phyloP scores from a whole-genome alignment of 768 basidiomycete genomes.

The Polyporus arcularius region DNA sequence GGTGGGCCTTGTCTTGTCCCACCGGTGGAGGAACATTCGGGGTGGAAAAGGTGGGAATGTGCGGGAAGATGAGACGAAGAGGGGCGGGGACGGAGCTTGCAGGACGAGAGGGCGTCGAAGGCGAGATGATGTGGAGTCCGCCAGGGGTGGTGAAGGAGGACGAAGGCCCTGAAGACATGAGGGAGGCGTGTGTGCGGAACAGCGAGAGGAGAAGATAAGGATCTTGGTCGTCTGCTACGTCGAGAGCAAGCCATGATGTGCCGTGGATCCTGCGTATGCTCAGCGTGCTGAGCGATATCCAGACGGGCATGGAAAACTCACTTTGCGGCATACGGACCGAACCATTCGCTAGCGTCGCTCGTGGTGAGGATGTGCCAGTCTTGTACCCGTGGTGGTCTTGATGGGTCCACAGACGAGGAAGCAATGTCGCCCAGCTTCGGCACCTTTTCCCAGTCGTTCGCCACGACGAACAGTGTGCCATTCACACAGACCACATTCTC shows the following conservation, averaged over 20 bases:
- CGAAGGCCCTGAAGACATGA: constrained; percentile 17
- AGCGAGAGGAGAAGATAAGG: constrained; percentile 76
- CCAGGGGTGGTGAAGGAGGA: constrained; percentile 25
- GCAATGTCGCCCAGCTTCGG: constrained; percentile 57
- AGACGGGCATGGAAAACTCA: constrained; percentile 13
- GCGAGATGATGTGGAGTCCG: constrained; percentile 22
- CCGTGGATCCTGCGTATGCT: constrained; percentile 24
- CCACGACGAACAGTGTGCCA: constrained; percentile 73
- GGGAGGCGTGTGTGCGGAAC: constrained; percentile 69
- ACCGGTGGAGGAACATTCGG: constrained; percentile 32
- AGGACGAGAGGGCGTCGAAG: constrained; percentile 11
- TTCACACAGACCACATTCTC: constrained; percentile 80
- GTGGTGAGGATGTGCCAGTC: constrained; percentile 51
- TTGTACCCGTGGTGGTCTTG: constrained; percentile 46
- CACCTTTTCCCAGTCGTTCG: constrained; percentile 61
- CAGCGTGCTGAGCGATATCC: background rate
- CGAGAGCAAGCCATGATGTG: constrained; percentile 50
- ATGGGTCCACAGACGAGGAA: constrained; percentile 36
- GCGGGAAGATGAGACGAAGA: constrained; percentile 73
- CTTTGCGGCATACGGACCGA: constrained; percentile 34
- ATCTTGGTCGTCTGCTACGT: constrained; percentile 43
- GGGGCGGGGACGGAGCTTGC: constrained; percentile 47
- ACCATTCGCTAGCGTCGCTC: constrained; percentile 25
- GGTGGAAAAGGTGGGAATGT: constrained; percentile 61
- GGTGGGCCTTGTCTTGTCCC: constrained; percentile 25